phyloP scores from a whole-genome alignment of 768 basidiomycete genomes.

The Pulveroboletus ravenelii region DNA sequence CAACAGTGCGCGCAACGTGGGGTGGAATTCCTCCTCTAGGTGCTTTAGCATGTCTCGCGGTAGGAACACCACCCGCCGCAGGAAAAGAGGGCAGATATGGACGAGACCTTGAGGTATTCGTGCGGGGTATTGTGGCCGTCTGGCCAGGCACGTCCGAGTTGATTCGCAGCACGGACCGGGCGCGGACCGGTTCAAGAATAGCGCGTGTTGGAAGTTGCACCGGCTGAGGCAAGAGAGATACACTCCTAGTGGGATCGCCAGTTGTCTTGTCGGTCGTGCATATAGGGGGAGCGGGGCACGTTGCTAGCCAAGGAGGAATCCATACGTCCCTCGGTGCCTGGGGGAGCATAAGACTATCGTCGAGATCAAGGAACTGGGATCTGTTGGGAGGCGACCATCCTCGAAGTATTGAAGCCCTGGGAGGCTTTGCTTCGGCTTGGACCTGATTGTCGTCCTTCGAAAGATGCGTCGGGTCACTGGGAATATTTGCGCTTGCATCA shows the following conservation, averaged over 20 bases:
- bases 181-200: constrained; percentile 2
- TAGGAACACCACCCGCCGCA: not conserved
- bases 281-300: not conserved
- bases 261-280: not conserved
- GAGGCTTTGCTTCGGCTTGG: not conserved
- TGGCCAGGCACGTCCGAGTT: not conserved
- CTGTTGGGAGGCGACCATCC: constrained; percentile 28
- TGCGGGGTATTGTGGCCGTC: not conserved
- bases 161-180: not conserved
- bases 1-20: constrained; percentile 28
- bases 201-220: not conserved
- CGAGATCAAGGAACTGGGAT: constrained; percentile 23
- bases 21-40: constrained; percentile 32
- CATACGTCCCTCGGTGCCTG: constrained; percentile 1
- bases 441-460: not conserved
- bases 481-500: not conserved
- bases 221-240: not conserved
- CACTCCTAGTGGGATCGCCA: not conserved
- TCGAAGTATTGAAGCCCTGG: constrained; percentile 6
- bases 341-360: constrained; percentile 11
- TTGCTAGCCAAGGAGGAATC: constrained; percentile 6
- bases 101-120: constrained; percentile 8
- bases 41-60: constrained; percentile 11
- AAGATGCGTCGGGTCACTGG: not conserved
- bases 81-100: not conserved